A percentile compares a stretch with the other conserved stretches of the same genome.
These are phyloP conservation scores for Canavalia ensiformis DNA, from an alignment of 306 rosid genomes.

Conservation along the genomic window DNA sequence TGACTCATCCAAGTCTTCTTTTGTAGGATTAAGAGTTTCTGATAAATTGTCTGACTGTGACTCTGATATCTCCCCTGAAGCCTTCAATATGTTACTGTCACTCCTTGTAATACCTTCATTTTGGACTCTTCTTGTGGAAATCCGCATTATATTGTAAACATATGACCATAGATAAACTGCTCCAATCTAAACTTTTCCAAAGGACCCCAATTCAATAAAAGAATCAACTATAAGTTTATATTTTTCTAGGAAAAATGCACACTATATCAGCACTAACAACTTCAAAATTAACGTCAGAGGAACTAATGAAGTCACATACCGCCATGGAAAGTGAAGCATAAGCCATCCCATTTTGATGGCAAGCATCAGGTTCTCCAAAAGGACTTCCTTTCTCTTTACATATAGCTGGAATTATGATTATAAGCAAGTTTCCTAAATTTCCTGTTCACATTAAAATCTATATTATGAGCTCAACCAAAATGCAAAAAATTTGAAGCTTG, in stretches of 20 bases:
- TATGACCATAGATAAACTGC: slow-evolving; percentile 82
- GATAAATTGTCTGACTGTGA: slow-evolving; percentile 42
- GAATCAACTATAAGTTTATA: not conserved
- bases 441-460: slow-evolving; percentile 51
- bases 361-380: slow-evolving; percentile 58
- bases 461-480: slow-evolving; percentile 42
- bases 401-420: slow-evolving; percentile 59
- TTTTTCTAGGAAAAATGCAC: not conserved
- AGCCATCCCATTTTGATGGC: slow-evolving; percentile 59
- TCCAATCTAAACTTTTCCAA: slow-evolving; percentile 64
- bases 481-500: not conserved
- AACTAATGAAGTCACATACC: slow-evolving; percentile 51
- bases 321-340: slow-evolving; percentile 72
- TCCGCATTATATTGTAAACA: slow-evolving; percentile 79
- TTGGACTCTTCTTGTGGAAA: slow-evolving; percentile 54
- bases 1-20: slow-evolving; percentile 51
- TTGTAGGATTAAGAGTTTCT: slow-evolving; percentile 55
- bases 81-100: slow-evolving; percentile 39
- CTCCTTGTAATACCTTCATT: slow-evolving; percentile 31
- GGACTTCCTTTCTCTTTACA: slow-evolving; percentile 67
- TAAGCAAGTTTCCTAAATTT: slow-evolving; percentile 62
- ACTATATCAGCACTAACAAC: not conserved
- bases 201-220: slow-evolving; percentile 33
- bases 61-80: slow-evolving; percentile 43
- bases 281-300: slow-evolving; percentile 15